Conservation (phyloP, 805 yeast species). For the Grigorovia yakushimaensis region DNA sequence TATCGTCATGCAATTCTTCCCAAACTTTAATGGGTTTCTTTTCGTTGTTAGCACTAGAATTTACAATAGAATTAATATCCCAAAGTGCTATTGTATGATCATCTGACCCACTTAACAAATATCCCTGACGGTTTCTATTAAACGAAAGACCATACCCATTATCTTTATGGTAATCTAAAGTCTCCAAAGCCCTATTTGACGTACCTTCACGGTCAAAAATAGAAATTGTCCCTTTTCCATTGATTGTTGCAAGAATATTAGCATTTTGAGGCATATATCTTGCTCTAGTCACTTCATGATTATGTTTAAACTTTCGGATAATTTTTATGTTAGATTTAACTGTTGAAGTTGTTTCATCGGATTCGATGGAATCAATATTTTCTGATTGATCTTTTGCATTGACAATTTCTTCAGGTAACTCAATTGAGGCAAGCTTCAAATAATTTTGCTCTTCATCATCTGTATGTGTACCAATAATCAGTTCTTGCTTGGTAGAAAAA, state of each 20-base stretch:
- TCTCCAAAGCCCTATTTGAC: conserved; percentile 26
- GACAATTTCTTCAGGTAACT: conserved; percentile 36
- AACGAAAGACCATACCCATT: conserved; percentile 74
- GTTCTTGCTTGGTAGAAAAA: conserved; percentile 32
- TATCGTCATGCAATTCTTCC: conserved; percentile 37
- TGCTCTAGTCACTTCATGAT: conserved; percentile 63
- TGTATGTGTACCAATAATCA: conserved; percentile 65
- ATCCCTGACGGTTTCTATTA: conserved; percentile 41
- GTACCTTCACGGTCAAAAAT: conserved; percentile 36
- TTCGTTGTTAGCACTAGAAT: too few relatives aligned
- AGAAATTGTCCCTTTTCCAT: conserved; percentile 53
- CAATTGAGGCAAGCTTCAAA: conserved; percentile 55
- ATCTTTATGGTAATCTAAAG: conserved; percentile 43
- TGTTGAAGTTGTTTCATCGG: too few relatives aligned
- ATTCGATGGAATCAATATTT: conserved; percentile 14
- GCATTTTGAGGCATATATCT: conserved; percentile 58
- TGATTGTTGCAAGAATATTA: conserved; percentile 50
- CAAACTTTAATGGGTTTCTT: conserved; percentile 16
- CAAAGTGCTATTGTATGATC: conserved; percentile 56
- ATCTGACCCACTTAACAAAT: conserved; percentile 53
- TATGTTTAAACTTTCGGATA: conserved; percentile 48
- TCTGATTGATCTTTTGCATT: conserved; percentile 8
- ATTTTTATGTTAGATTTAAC: conserved; percentile 45
- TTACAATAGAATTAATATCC: conserved; percentile 37
- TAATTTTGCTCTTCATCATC: conserved; percentile 59